Percentiles rank a stretch among this genome's conserved stretches.
These are phyloP conservation scores for Gossypium armourianum DNA, from an alignment of 441 rosid species.

Conservation along the genomic window DNA sequence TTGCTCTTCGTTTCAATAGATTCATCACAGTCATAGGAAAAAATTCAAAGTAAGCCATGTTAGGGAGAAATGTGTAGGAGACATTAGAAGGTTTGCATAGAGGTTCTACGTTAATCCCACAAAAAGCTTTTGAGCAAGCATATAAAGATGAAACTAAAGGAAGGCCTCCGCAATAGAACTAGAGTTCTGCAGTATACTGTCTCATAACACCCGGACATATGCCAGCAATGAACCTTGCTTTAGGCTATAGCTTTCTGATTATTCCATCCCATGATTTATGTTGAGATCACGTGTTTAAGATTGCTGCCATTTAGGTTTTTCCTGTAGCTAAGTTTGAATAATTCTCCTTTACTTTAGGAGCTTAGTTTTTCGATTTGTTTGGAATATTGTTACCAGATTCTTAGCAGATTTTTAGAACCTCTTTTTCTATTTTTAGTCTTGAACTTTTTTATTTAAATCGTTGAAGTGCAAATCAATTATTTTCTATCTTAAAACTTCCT, in stretches of 20 bases:
- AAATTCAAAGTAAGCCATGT: constrained; percentile 38
- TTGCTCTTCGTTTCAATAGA: not conserved
- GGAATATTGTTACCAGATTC: too few relatives aligned
- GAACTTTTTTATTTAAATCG: too few relatives aligned
- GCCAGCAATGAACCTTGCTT: constrained; percentile 23
- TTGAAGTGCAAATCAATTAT: too few relatives aligned
- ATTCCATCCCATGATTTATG: constrained; percentile 57
- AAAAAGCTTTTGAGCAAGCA: constrained; percentile 59
- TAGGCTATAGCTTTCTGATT: constrained; percentile 55
- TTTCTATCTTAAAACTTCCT: too few relatives aligned
- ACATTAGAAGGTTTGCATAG: constrained; percentile 49
- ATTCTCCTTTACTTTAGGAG: too few relatives aligned
- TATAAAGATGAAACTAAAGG: constrained; percentile 63
- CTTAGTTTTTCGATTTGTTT: too few relatives aligned
- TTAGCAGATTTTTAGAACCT: too few relatives aligned
- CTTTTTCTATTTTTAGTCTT: too few relatives aligned
- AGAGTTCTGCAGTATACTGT: constrained; percentile 51
- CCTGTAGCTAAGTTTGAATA: too few relatives aligned
- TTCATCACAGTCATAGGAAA: constrained; percentile 27
- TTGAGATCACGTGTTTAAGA: too few relatives aligned
- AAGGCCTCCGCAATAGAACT: constrained; percentile 47
- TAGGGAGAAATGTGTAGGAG: constrained; percentile 43
- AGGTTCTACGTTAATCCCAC: constrained; percentile 58
- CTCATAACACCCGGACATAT: constrained; percentile 69
- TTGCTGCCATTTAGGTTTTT: too few relatives aligned